Evolutionary conservation across 2,329 filamentous ascomycete species (phyloP).

Genomic region (Aspergillus quadricinctus): DNA sequence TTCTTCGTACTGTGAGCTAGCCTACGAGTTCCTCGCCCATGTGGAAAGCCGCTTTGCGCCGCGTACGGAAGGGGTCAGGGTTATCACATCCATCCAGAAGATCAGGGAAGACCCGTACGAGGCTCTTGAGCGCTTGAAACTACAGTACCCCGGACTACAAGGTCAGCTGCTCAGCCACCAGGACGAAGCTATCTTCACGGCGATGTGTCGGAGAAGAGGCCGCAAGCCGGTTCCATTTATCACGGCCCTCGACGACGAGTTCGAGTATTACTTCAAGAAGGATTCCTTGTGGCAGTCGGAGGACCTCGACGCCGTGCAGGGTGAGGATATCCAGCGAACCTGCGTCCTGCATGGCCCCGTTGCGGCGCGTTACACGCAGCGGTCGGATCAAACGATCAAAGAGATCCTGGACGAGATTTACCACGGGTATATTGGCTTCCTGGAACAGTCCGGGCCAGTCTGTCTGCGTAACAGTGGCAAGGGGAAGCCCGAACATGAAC

Average conservation of each 20-base stretch:
- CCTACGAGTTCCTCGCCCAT: too few relatives aligned
- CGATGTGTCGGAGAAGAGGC: slow-evolving; percentile 77
- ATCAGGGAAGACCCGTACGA: too few relatives aligned
- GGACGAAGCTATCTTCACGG: slow-evolving; percentile 85
- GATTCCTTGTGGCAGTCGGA: slow-evolving; percentile 98
- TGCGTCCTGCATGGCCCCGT: slow-evolving; percentile 93
- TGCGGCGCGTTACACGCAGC: slow-evolving; percentile 79
- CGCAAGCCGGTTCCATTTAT: slow-evolving; percentile 97
- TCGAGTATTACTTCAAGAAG: slow-evolving; percentile 99
- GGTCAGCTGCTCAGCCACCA: slow-evolving; percentile 70
- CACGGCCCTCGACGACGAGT: slow-evolving; percentile 83
- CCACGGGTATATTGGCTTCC: too few relatives aligned
- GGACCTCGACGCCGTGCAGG: slow-evolving; percentile 87
- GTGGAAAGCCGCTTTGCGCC: too few relatives aligned
- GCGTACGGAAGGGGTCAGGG: too few relatives aligned
- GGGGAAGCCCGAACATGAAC: too few relatives aligned
- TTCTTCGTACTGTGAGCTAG: slow-evolving; percentile 36
- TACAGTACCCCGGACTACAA: too few relatives aligned
- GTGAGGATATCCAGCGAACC: slow-evolving; percentile 85
- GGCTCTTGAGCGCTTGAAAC: too few relatives aligned
- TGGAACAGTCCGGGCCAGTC: too few relatives aligned
- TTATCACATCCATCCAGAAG: too few relatives aligned
- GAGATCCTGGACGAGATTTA: slow-evolving; percentile 67
- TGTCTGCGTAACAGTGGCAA: too few relatives aligned
- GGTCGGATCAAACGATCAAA: slow-evolving; percentile 85